Conservation (phyloP, 352 stramenopile genomes). For the Blastocystis sp. region DNA sequence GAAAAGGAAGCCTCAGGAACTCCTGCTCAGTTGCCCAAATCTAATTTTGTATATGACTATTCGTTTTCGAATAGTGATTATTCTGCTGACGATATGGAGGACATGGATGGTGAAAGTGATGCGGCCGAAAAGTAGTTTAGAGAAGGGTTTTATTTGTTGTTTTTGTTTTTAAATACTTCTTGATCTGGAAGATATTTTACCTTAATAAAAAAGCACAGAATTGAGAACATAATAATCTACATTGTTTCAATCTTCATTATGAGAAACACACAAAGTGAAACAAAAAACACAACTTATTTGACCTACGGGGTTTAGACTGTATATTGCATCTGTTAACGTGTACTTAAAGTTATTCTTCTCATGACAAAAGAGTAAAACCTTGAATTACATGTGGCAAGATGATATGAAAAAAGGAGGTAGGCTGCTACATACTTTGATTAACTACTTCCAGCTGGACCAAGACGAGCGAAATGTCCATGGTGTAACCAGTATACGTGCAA, state of each 20-base stretch:
- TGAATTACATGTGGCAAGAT: conserved; percentile 1
- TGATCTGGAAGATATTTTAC: neutral
- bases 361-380: too few species aligned
- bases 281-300: conserved; percentile 40
- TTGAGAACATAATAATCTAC: neutral
- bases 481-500: conserved; percentile 60
- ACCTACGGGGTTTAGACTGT: neutral
- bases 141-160: neutral
- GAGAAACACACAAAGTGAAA: conserved; percentile 16
- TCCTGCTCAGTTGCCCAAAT: neutral
- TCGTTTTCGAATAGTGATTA: neutral
- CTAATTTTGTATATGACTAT: neutral
- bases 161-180: neutral
- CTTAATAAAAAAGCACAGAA: neutral
- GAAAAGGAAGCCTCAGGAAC: neutral
- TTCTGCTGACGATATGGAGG: neutral
- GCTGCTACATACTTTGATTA: neutral
- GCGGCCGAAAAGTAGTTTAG: neutral
- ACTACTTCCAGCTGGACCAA: neutral
- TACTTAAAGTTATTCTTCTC: too few species aligned
- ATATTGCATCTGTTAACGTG: too few species aligned
- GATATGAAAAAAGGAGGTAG: conserved; percentile 56
- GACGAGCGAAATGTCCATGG: conserved; percentile 52
- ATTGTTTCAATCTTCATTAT: neutral
- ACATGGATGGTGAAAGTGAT: neutral